Evolutionary conservation across 495 filamentous ascomycete genomes (phyloP).

Genomic region (Daldinia childiae): DNA sequence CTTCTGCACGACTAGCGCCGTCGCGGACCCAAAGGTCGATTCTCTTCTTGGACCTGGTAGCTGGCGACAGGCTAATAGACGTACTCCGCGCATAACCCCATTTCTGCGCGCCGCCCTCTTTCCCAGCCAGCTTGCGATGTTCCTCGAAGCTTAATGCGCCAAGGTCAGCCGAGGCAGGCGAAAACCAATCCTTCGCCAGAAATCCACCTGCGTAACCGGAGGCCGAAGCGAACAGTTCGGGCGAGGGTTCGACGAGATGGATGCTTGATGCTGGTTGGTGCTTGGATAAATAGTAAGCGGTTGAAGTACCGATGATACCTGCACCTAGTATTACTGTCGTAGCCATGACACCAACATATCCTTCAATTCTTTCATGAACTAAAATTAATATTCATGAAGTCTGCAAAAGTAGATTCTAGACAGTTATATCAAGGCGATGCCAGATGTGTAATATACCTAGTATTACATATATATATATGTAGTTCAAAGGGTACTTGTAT

Average conservation of each 20-base stretch:
- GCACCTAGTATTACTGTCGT: conserved; percentile 77
- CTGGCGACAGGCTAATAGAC: conserved; percentile 62
- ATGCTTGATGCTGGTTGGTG: conserved; percentile 64
- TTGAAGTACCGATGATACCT: conserved; percentile 82
- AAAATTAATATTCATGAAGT: not conserved
- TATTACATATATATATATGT: no score
- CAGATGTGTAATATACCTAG: no score
- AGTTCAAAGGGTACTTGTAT: not conserved
- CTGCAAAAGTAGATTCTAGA: not conserved
- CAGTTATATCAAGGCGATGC: no score
- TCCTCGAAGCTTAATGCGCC: conserved; percentile 75
- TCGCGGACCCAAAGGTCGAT: conserved; percentile 71
- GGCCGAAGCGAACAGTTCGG: conserved; percentile 72
- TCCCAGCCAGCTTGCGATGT: conserved; percentile 69
- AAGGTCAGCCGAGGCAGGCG: conserved; percentile 60
- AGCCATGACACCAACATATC: conserved; percentile 32
- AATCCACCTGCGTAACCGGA: conserved; percentile 81
- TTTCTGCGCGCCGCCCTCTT: conserved; percentile 64
- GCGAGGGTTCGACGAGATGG: conserved; percentile 73
- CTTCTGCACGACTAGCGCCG: conserved; percentile 70
- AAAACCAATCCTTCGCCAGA: conserved; percentile 78
- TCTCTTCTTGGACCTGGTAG: conserved; percentile 39
- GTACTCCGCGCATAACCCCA: conserved; percentile 77
- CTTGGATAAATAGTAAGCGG: conserved; percentile 76
- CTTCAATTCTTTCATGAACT: not conserved